These are phyloP conservation scores for Pythium monospermum DNA, from an alignment of 352 stramenopile species.

Conservation along the genomic window DNA sequence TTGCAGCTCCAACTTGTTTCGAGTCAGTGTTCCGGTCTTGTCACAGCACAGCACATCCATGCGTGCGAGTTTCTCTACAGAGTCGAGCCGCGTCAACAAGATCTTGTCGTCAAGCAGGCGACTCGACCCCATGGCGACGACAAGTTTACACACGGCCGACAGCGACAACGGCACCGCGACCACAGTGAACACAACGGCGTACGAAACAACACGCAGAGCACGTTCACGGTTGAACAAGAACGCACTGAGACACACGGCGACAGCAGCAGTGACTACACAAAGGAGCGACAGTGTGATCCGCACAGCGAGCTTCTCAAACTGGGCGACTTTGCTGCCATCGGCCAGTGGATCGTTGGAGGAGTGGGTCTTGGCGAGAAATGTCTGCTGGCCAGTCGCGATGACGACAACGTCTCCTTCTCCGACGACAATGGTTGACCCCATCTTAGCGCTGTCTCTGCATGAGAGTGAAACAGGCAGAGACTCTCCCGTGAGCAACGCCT, in stretches of 20 bases:
- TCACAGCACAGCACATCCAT: slow-evolving; percentile 96
- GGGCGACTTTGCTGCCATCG: slow-evolving; percentile 48
- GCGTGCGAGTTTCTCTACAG: slow-evolving; percentile 90
- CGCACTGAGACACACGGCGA: slow-evolving; percentile 82
- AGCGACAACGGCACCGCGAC: slow-evolving; percentile 93
- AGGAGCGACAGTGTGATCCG: slow-evolving; percentile 92
- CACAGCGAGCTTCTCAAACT: slow-evolving; percentile 88
- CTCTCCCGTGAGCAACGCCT: slow-evolving; percentile 92
- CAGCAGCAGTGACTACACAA: slow-evolving; percentile 81
- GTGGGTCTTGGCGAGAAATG: slow-evolving; percentile 90
- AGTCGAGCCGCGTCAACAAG: slow-evolving; percentile 88
- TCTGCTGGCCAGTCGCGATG: slow-evolving; percentile 82
- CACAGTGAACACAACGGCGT: slow-evolving; percentile 89
- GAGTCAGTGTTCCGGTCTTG: slow-evolving; percentile 95
- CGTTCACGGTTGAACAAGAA: slow-evolving; percentile 79
- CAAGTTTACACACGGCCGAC: slow-evolving; percentile 91
- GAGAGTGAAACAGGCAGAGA: slow-evolving; percentile 90
- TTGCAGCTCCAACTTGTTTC: slow-evolving; percentile 94
- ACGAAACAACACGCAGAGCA: slow-evolving; percentile 77
- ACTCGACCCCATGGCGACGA: slow-evolving; percentile 88
- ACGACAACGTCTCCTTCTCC: slow-evolving; percentile 93
- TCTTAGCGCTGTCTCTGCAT: slow-evolving; percentile 79
- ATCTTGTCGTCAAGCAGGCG: slow-evolving; percentile 90
- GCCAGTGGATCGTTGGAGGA: slow-evolving; percentile 68
- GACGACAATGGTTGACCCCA: slow-evolving; percentile 76